These are phyloP conservation scores for Cercospora sp. DNA, from an alignment of 2,329 filamentous ascomycete genomes.

Conservation along the genomic window DNA sequence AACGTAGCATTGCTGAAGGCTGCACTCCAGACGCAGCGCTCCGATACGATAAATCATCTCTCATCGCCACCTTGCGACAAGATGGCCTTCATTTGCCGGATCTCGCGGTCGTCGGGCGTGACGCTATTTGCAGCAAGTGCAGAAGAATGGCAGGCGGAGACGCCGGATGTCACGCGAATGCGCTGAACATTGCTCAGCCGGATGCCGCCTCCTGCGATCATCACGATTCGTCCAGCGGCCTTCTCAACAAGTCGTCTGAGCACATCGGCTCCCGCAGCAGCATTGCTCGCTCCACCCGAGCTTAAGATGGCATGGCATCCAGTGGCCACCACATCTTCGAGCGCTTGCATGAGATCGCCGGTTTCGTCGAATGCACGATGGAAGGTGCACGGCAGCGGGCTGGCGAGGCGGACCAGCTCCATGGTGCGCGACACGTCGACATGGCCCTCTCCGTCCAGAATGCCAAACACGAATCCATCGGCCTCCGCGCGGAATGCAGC, in stretches of 20 bases:
- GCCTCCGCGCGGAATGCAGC: slow-evolving; percentile 39
- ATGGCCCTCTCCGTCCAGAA: slow-evolving; percentile 38
- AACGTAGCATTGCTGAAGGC: slow-evolving; percentile 1
- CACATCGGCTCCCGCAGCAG: slow-evolving; percentile 39
- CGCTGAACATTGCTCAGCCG: slow-evolving; percentile 46
- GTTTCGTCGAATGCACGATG: slow-evolving; percentile 56
- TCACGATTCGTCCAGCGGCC: slow-evolving; percentile 39
- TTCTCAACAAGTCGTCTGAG: slow-evolving; percentile 38
- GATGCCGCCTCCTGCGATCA: slow-evolving; percentile 56
- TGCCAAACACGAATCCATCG: slow-evolving; percentile 56
- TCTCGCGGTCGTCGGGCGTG: slow-evolving; percentile 16
- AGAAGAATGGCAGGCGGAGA: slow-evolving; percentile 29
- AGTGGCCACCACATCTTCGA: slow-evolving; percentile 43
- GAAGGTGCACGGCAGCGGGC: slow-evolving; percentile 53
- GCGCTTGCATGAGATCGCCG: slow-evolving; percentile 33
- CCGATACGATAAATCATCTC: slow-evolving; percentile 1
- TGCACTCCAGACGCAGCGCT: not conserved
- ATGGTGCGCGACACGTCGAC: slow-evolving; percentile 47
- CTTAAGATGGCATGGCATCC: slow-evolving; percentile 53
- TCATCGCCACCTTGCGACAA: not conserved
- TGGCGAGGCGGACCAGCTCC: slow-evolving; percentile 46
- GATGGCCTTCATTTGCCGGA: slow-evolving; percentile 20
- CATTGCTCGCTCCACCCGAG: slow-evolving; percentile 45
- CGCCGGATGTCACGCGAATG: slow-evolving; percentile 31
- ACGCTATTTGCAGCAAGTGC: slow-evolving; percentile 16